These are phyloP conservation scores for Allium fistulosum DNA, from an alignment of 106 monocot genomes.

Conservation along the genomic window DNA sequence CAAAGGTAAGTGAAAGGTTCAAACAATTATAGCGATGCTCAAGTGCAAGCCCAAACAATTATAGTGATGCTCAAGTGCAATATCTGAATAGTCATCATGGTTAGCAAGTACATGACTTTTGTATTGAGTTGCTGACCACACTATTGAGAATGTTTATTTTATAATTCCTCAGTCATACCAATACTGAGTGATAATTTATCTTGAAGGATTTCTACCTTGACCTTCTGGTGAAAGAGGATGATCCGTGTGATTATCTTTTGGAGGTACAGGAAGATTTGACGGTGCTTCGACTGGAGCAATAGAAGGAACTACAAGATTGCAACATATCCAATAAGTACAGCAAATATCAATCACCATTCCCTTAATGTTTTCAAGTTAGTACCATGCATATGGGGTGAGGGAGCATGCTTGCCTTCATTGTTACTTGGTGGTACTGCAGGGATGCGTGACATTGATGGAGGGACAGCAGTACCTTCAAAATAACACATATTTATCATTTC, in stretches of 20 bases:
- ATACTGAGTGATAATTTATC: too few relatives aligned
- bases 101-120: too few relatives aligned
- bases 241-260: slow-evolving; percentile 8
- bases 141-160: too few relatives aligned
- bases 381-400: slow-evolving; percentile 26
- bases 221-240: slow-evolving; percentile 3
- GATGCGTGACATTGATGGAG: slow-evolving; percentile 23
- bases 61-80: too few relatives aligned
- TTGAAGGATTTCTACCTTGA: slow-evolving; percentile 3
- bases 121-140: too few relatives aligned
- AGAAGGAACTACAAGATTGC: not conserved
- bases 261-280: not conserved
- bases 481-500: not conserved
- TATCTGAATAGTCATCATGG: too few relatives aligned
- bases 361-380: not conserved
- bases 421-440: slow-evolving; percentile 14
- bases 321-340: not conserved
- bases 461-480: slow-evolving; percentile 18
- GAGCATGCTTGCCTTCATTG: slow-evolving; percentile 15
- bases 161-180: too few relatives aligned
- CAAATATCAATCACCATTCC: not conserved
- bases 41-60: too few relatives aligned
- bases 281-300: slow-evolving; percentile 1
- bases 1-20: too few relatives aligned
- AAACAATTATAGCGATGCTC: too few relatives aligned